Percentiles rank a stretch among this genome's conserved stretches.
Evolutionary conservation across 768 basidiomycete species (phyloP).

Genomic region (Mycena rosella): DNA sequence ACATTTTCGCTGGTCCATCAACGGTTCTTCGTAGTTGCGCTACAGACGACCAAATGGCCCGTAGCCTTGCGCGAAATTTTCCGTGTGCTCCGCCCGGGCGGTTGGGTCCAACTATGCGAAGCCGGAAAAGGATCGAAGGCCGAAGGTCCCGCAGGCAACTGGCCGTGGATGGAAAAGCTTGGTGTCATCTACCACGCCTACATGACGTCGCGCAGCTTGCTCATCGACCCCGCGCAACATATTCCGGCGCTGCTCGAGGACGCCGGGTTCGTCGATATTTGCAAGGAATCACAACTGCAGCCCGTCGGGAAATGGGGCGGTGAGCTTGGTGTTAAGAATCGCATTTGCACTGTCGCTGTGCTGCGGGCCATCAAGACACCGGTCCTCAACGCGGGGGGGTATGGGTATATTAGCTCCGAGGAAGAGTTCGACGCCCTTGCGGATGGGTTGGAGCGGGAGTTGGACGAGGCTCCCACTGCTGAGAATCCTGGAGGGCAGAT

Average conservation of each 20-base stretch:
- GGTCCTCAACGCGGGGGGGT: conserved; percentile 24
- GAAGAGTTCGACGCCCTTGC: conserved; percentile 30
- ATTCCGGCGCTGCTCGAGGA: conserved; percentile 33
- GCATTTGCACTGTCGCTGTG: conserved; percentile 9
- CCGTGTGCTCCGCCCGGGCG: conserved; percentile 34
- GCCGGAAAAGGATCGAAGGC: conserved; percentile 21
- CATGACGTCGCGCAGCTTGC: conserved; percentile 14
- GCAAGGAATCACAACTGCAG: conserved; percentile 28
- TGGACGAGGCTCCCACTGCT: conserved; percentile 32
- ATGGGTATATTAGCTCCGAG: conserved; percentile 26
- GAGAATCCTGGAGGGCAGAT: too few relatives aligned
- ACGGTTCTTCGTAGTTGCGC: conserved; percentile 30
- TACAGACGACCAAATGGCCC: conserved; percentile 24
- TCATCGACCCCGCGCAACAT: conserved; percentile 16
- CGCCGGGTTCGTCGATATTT: conserved; percentile 36
- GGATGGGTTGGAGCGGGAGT: conserved; percentile 29
- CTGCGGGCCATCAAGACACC: conserved; percentile 32
- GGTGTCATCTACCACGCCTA: conserved; percentile 15
- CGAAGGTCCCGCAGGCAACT: conserved; percentile 12
- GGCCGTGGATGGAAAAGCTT: conserved; percentile 29
- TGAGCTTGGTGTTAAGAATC: conserved; percentile 18
- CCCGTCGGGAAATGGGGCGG: conserved; percentile 28
- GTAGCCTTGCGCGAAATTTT: conserved; percentile 28
- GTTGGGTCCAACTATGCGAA: conserved; percentile 34
- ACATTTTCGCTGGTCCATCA: conserved; percentile 34